Conservation (phyloP, 257 asterid species). For the Ligustrum vulgare region DNA sequence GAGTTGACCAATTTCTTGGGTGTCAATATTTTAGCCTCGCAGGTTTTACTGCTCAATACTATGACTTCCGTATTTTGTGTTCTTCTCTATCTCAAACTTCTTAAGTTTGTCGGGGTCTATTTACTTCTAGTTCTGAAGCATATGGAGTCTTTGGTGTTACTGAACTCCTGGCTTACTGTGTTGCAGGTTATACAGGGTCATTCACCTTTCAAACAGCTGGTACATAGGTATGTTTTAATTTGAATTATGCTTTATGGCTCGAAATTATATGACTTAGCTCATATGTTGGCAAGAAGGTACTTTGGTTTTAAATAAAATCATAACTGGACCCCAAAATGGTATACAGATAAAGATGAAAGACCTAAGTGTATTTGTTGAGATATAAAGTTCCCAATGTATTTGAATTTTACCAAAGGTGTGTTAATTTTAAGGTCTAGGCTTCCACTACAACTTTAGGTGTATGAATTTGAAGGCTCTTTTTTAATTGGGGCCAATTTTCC, state of each 20-base stretch:
- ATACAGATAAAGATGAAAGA: not conserved
- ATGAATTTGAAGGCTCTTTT: not conserved
- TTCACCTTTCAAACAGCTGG: conserved; percentile 76
- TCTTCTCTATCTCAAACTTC: conserved; percentile 2
- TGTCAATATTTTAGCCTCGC: conserved; percentile 58
- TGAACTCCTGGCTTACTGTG: conserved; percentile 21
- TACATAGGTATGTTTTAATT: conserved; percentile 46
- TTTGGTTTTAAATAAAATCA: not conserved
- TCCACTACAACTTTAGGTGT: not conserved
- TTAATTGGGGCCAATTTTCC: not conserved
- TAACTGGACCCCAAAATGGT: not conserved
- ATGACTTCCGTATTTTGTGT: not conserved
- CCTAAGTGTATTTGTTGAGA: not conserved
- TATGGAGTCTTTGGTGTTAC: conserved; percentile 7
- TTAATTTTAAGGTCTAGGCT: not conserved
- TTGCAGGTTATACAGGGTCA: conserved; percentile 95
- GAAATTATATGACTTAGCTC: conserved; percentile 13
- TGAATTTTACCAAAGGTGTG: not conserved
- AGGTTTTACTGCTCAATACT: conserved; percentile 45
- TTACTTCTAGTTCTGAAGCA: not conserved
- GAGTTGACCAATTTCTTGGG: conserved; percentile 66
- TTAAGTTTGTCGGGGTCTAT: conserved; percentile 3
- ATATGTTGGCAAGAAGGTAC: not conserved
- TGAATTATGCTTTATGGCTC: conserved; percentile 3
- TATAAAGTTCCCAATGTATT: not conserved